A percentile compares a stretch with the other conserved stretches of the same genome.
Evolutionary conservation across 2,329 filamentous ascomycete species (phyloP).

Genomic region (Blumeria graminis): DNA sequence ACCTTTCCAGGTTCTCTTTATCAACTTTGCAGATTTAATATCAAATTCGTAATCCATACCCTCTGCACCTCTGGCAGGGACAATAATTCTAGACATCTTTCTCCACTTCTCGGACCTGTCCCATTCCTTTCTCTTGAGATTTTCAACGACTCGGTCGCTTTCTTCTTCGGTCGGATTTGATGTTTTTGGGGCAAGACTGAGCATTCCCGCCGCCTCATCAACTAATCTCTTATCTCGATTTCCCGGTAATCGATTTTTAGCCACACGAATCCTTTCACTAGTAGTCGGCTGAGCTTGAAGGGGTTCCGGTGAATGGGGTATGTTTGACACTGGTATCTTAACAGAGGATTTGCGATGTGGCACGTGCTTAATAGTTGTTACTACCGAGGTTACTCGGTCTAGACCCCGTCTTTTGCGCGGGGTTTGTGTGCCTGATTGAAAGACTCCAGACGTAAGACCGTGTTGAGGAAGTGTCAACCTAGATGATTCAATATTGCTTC

Average conservation of each 20-base stretch:
- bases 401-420: conserved; percentile 13
- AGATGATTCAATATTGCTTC: conserved; percentile 16
- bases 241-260: conserved; percentile 33
- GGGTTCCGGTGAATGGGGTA: conserved; percentile 17
- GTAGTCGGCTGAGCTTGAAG: conserved; percentile 20
- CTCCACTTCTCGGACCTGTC: conserved; percentile 42
- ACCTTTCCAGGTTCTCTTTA: conserved; percentile 89
- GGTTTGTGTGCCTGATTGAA: conserved; percentile 13
- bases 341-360: conserved; percentile 32
- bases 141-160: conserved; percentile 26
- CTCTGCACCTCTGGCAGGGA: conserved; percentile 24
- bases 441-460: conserved; percentile 13
- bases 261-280: conserved; percentile 27
- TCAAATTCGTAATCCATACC: conserved; percentile 59
- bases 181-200: conserved; percentile 32
- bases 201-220: conserved; percentile 43
- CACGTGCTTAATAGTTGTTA: conserved; percentile 13
- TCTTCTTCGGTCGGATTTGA: conserved; percentile 31
- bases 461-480: conserved; percentile 12
- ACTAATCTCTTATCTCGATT: conserved; percentile 35
- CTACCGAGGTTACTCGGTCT: conserved; percentile 11
- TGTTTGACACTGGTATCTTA: conserved; percentile 26
- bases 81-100: conserved; percentile 35
- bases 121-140: conserved; percentile 36
- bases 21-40: conserved; percentile 54